Evolutionary conservation across 2,329 filamentous ascomycete genomes (phyloP).

Genomic region (Escovopsis sp.): DNA sequence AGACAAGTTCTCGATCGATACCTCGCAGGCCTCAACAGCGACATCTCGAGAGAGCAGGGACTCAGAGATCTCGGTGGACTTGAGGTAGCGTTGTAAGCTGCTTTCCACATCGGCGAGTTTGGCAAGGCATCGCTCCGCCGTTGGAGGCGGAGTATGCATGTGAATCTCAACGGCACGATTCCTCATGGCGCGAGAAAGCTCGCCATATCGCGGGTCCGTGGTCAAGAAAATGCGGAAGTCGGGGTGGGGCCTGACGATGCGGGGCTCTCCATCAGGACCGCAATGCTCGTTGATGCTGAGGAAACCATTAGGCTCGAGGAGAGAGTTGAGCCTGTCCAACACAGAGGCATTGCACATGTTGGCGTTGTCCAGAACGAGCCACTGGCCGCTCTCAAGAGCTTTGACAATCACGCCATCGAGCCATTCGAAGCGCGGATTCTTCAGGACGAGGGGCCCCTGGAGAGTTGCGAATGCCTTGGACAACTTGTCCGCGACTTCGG

Average conservation of each 20-base stretch:
- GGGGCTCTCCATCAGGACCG: constrained; percentile 63
- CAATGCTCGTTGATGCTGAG: constrained; percentile 91
- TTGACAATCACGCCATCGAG: constrained; percentile 84
- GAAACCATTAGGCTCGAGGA: constrained; percentile 79
- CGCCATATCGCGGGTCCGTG: constrained; percentile 80
- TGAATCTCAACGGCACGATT: constrained; percentile 89
- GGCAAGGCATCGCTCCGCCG: constrained; percentile 18
- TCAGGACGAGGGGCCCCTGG: constrained; percentile 39
- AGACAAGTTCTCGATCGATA: constrained; percentile 33
- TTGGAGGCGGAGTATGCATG: constrained; percentile 36
- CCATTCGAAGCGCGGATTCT: constrained; percentile 84
- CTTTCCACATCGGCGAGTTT: constrained; percentile 34
- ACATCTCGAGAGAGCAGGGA: constrained; percentile 10
- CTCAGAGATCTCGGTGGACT: constrained; percentile 19
- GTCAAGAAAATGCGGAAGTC: constrained; percentile 90
- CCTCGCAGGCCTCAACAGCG: constrained; percentile 14
- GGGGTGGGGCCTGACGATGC: constrained; percentile 66
- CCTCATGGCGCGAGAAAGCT: constrained; percentile 90
- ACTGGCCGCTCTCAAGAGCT: constrained; percentile 71
- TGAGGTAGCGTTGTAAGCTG: constrained; percentile 31
- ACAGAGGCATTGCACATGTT: constrained; percentile 94
- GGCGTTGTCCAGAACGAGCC: constrained; percentile 92
- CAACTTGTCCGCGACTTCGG: constrained; percentile 32
- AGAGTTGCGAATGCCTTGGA: constrained; percentile 35
- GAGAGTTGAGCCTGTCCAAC: constrained; percentile 81